These are phyloP conservation scores for Agrocybe pediades DNA, from an alignment of 768 basidiomycete species.

Conservation along the genomic window DNA sequence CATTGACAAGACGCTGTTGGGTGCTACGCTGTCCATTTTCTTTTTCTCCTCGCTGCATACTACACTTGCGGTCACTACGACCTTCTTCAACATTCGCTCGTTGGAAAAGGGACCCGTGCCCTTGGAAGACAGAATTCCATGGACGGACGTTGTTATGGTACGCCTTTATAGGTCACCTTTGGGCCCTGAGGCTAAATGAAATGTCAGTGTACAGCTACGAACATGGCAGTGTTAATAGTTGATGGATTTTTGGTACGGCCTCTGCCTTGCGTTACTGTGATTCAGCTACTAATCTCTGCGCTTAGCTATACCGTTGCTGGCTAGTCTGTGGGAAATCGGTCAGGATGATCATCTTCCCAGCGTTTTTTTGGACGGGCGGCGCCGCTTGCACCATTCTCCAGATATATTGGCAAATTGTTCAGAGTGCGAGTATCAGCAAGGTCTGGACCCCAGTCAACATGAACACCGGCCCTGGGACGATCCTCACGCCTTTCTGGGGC, in stretches of 20 bases:
- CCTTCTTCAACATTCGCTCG: not conserved
- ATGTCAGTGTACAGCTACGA: not conserved
- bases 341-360: not conserved
- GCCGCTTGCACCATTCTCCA: constrained; percentile 4
- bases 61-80: not conserved
- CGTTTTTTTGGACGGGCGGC: constrained; percentile 5
- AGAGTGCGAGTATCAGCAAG: not conserved
- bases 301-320: constrained; percentile 10
- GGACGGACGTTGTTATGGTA: constrained; percentile 6
- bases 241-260: constrained; percentile 4
- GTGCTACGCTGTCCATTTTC: constrained; percentile 2
- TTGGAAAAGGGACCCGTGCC: not conserved
- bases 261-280: too few species aligned
- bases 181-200: not conserved
- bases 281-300: not conserved
- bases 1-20: not conserved
- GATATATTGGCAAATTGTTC: constrained; percentile 10
- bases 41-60: constrained; percentile 2
- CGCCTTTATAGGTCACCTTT: not conserved
- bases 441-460: constrained; percentile 11
- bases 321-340: constrained; percentile 1
- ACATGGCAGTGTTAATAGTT: constrained; percentile 2
- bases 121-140: not conserved
- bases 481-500: constrained; percentile 6
- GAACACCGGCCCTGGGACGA: constrained; percentile 5